Evolutionary conservation across 1,284 basidiomycete genomes (phyloP).

Genomic region (Pseudozyma sp.): DNA sequence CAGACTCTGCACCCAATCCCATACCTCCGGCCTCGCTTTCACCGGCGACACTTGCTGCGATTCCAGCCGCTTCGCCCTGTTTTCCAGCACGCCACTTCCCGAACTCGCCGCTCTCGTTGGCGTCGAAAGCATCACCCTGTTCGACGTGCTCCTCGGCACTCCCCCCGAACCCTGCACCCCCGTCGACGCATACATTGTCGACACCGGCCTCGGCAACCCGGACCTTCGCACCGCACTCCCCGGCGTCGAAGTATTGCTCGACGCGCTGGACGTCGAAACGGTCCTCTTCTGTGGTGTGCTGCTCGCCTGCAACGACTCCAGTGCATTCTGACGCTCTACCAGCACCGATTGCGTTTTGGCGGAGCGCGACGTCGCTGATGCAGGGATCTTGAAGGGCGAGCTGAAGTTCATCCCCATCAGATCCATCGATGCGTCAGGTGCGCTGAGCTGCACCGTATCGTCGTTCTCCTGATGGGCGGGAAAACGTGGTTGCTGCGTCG

Average conservation of each 20-base stretch:
- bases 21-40: slow-evolving; percentile 48
- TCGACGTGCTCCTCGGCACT: slow-evolving; percentile 22
- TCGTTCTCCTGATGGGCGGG: slow-evolving; percentile 19
- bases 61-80: slow-evolving; percentile 34
- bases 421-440: slow-evolving; percentile 53
- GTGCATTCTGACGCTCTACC: slow-evolving; percentile 18
- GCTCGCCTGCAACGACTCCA: slow-evolving; percentile 7
- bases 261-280: slow-evolving; percentile 30
- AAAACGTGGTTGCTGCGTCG: slow-evolving; percentile 24
- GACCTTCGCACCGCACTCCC: slow-evolving; percentile 28
- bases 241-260: slow-evolving; percentile 18
- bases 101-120: slow-evolving; percentile 7
- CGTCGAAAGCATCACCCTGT: slow-evolving; percentile 12
- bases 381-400: slow-evolving; percentile 42
- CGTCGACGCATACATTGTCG: slow-evolving; percentile 36
- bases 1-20: slow-evolving; percentile 45
- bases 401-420: slow-evolving; percentile 56
- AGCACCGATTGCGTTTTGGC: slow-evolving; percentile 21
- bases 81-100: slow-evolving; percentile 21
- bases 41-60: slow-evolving; percentile 38
- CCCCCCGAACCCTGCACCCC: too few relatives aligned
- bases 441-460: slow-evolving; percentile 52
- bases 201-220: slow-evolving; percentile 49
- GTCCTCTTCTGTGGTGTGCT: slow-evolving; percentile 15
- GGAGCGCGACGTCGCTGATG: slow-evolving; percentile 4